Conservation (phyloP, 2,329 filamentous ascomycete genomes). For the Fusarium multiceps region DNA sequence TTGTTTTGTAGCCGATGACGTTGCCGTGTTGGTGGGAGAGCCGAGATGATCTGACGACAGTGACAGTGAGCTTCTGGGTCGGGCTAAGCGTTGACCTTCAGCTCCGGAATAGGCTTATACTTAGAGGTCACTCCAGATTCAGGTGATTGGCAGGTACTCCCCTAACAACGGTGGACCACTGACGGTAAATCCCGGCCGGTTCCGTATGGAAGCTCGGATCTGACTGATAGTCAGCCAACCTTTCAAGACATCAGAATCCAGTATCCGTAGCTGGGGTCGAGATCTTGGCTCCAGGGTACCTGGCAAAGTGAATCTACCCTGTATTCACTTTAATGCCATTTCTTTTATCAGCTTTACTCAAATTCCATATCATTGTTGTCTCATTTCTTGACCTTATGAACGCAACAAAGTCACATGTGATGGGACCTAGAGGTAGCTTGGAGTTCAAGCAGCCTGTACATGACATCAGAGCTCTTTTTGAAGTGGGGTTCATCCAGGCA, state of each 20-base stretch:
- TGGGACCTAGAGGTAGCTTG: not conserved
- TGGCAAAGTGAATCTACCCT: constrained; percentile 11
- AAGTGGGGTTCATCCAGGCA: not conserved
- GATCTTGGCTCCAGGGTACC: constrained; percentile 20
- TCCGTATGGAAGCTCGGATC: constrained; percentile 38
- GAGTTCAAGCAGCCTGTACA: not conserved
- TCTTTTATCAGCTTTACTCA: not conserved
- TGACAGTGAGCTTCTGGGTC: constrained; percentile 26
- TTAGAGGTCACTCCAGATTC: fast-evolving
- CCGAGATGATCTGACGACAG: constrained; percentile 44
- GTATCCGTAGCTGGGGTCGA: constrained; percentile 9
- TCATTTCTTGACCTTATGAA: not conserved
- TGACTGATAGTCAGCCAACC: constrained; percentile 19
- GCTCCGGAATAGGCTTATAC: constrained; percentile 32
- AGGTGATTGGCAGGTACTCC: constrained; percentile 8
- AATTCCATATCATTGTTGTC: not conserved
- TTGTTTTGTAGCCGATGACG: constrained; percentile 45
- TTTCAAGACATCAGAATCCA: constrained; percentile 35
- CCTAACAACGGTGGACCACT: constrained; percentile 22
- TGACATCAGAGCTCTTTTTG: constrained; percentile 20
- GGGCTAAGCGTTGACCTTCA: constrained; percentile 6
- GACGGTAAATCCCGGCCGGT: constrained; percentile 43
- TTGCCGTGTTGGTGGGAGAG: constrained; percentile 36
- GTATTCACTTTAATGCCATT: not conserved
- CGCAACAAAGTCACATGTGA: constrained; percentile 1